Percentiles rank a stretch among this genome's conserved stretches.
Conservation (phyloP, 495 filamentous ascomycete genomes). For the Aspergillus wentii region DNA sequence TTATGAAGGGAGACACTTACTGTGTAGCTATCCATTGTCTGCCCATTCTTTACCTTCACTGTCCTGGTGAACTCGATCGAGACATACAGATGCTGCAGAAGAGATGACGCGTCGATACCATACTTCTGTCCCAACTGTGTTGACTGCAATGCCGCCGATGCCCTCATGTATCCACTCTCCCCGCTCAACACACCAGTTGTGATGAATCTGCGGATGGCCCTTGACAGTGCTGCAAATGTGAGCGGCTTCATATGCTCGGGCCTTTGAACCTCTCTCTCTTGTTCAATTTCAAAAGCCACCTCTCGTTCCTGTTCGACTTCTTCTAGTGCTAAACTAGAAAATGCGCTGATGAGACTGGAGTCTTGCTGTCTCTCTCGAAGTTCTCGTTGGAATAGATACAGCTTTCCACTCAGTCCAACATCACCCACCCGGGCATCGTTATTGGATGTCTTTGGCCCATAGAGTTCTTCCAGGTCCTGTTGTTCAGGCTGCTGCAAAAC, state of each 20-base stretch:
- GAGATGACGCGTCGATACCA: slow-evolving; percentile 11
- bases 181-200: slow-evolving; percentile 27
- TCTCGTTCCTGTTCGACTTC: slow-evolving; percentile 53
- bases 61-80: slow-evolving; percentile 38
- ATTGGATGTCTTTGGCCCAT: slow-evolving; percentile 24
- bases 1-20: slow-evolving; percentile 15
- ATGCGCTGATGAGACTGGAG: neutral
- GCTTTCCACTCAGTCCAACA: slow-evolving; percentile 4
- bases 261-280: slow-evolving; percentile 35
- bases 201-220: slow-evolving; percentile 30
- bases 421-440: neutral
- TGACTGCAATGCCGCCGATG: slow-evolving; percentile 23
- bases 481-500: slow-evolving; percentile 35
- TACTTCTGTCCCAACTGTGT: slow-evolving; percentile 34
- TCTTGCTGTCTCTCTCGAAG: slow-evolving; percentile 14
- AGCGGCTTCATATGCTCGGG: slow-evolving; percentile 10
- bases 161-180: slow-evolving; percentile 15
- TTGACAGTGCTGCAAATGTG: slow-evolving; percentile 28
- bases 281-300: slow-evolving; percentile 41
- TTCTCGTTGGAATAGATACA: slow-evolving; percentile 13
- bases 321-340: slow-evolving; percentile 34
- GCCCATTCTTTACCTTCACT: slow-evolving; percentile 12
- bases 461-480: slow-evolving; percentile 42
- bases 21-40: slow-evolving; percentile 29
- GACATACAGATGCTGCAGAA: slow-evolving; percentile 24